Percentiles rank a stretch among this genome's conserved stretches.
phyloP scores from a whole-genome alignment of 768 basidiomycete genomes.

The Boletus insuetus region DNA sequence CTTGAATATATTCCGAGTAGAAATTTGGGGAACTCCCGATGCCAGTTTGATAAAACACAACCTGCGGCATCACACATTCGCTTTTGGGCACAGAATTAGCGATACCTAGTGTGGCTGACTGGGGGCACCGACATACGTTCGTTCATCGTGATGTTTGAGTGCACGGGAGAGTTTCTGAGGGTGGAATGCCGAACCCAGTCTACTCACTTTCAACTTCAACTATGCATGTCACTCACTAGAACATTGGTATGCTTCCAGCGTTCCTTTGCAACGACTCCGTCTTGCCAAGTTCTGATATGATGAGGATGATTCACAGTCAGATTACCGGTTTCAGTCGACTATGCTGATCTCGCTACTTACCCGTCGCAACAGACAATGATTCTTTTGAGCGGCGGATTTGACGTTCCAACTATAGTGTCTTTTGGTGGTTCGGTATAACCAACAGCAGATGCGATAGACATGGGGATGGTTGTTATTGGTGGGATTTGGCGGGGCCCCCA shows the following conservation, averaged over 20 bases:
- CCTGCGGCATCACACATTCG: slow-evolving; percentile 48
- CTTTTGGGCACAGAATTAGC: slow-evolving; percentile 16
- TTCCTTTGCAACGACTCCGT: slow-evolving; percentile 47
- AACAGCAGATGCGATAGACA: slow-evolving; percentile 9
- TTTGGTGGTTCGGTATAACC: neutral
- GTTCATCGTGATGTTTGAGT: slow-evolving; percentile 47
- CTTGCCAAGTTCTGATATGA: slow-evolving; percentile 64
- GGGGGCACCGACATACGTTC: slow-evolving; percentile 28
- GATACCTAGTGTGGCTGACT: neutral
- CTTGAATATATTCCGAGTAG: slow-evolving; percentile 60
- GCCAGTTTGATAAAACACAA: slow-evolving; percentile 64
- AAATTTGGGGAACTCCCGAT: slow-evolving; percentile 56
- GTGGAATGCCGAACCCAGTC: neutral
- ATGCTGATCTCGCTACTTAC: slow-evolving; percentile 34
- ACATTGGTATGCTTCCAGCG: slow-evolving; percentile 56
- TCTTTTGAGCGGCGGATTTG: slow-evolving; percentile 35
- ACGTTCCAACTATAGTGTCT: neutral
- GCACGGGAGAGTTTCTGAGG: slow-evolving; percentile 53
- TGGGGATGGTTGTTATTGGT: neutral
- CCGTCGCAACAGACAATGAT: slow-evolving; percentile 77
- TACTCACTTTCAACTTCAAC: neutral
- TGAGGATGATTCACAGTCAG: neutral
- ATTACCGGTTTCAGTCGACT: neutral
- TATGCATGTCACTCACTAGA: slow-evolving; percentile 36
- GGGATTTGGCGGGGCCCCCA: neutral